These are phyloP conservation scores for Dactylonectria estremocensis DNA, from an alignment of 2,329 filamentous ascomycete species.

Conservation along the genomic window DNA sequence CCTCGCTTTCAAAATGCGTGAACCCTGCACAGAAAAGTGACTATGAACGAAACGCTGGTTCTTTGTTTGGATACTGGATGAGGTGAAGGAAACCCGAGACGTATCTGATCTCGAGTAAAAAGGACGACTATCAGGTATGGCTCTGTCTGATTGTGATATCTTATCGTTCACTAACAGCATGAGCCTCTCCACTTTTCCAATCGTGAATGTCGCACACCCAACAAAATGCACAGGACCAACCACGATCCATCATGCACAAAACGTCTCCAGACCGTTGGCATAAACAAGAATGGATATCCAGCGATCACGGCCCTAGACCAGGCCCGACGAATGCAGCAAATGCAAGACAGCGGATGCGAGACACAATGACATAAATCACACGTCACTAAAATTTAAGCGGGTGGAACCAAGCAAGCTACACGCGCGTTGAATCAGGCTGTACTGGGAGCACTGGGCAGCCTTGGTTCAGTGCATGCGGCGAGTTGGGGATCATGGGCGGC, in stretches of 20 bases:
- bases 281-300: background rate
- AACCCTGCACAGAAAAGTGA: background rate
- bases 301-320: background rate
- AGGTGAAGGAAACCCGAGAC: background rate
- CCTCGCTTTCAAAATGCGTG: background rate
- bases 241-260: background rate
- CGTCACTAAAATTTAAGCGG: background rate
- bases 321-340: background rate
- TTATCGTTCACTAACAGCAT: background rate
- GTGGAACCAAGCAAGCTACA: background rate
- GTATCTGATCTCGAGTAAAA: background rate
- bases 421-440: background rate
- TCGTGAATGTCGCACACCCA: background rate
- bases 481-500: background rate
- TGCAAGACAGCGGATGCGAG: background rate
- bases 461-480: background rate
- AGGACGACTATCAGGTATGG: background rate
- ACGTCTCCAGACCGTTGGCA: background rate
- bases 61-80: background rate
- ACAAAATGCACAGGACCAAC: background rate
- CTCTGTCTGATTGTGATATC: background rate
- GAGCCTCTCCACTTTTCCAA: background rate
- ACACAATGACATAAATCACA: slow-evolving; percentile 1
- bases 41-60: background rate
- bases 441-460: slow-evolving; percentile 2